phyloP scores from a whole-genome alignment of 805 yeast species.

The Yarrowia hollandica region DNA sequence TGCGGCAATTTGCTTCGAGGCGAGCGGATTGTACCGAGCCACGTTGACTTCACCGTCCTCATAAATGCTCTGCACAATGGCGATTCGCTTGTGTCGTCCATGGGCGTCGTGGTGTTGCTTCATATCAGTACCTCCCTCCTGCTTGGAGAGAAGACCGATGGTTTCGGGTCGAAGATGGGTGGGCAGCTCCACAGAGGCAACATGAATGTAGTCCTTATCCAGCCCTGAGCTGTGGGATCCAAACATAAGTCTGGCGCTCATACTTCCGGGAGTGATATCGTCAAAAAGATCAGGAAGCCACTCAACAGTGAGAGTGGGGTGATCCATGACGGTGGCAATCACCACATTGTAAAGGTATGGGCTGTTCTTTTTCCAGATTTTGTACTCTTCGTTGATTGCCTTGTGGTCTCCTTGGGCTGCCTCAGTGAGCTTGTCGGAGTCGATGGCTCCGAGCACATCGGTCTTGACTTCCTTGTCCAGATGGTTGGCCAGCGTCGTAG shows the following conservation, averaged over 20 bases:
- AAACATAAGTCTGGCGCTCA: conserved; percentile 52
- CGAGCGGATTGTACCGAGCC: conserved; percentile 54
- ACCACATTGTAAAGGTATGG: conserved; percentile 56
- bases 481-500: conserved; percentile 23
- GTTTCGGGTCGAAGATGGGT: conserved; percentile 1
- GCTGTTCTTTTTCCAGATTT: conserved; percentile 62
- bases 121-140: background rate
- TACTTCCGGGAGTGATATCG: conserved; percentile 33
- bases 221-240: conserved; percentile 66
- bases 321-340: conserved; percentile 54
- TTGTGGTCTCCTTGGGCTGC: conserved; percentile 18
- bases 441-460: conserved; percentile 24
- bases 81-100: conserved; percentile 38
- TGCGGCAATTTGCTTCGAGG: conserved; percentile 52
- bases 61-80: conserved; percentile 51
- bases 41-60: conserved; percentile 70
- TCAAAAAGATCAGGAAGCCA: conserved; percentile 58
- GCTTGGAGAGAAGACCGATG: conserved; percentile 10
- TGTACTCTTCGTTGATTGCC: conserved; percentile 42
- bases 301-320: conserved; percentile 64
- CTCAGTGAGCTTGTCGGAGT: conserved; percentile 13
- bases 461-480: conserved; percentile 29
- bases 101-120: background rate
- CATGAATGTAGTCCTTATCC: conserved; percentile 49
- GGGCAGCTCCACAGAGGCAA: conserved; percentile 44